phyloP scores from a whole-genome alignment of 1,139 yeast species.

The Arxiozyma slooffiae region DNA sequence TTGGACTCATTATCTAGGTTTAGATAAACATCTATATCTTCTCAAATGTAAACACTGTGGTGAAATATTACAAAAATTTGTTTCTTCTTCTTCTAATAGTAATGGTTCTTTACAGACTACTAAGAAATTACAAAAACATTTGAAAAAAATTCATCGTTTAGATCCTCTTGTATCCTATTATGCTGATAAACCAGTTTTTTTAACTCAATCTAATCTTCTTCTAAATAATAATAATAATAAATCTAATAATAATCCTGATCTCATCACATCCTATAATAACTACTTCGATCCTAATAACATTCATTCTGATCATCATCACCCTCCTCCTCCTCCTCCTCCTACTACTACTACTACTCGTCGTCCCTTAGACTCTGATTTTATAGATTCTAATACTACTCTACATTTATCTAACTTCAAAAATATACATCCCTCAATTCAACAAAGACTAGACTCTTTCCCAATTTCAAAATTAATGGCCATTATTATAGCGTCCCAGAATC shows the following conservation, averaged over 20 bases:
- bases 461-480: slow-evolving; percentile 10
- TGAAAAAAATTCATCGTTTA: slow-evolving; percentile 9
- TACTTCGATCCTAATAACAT: not conserved
- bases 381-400: not conserved
- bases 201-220: not conserved
- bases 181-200: not conserved
- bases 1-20: slow-evolving; percentile 15
- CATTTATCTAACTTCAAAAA: too few relatives aligned
- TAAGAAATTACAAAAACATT: slow-evolving; percentile 8
- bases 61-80: slow-evolving; percentile 6
- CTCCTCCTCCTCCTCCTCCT: too few relatives aligned
- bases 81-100: not conserved
- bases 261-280: too few relatives aligned
- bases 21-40: slow-evolving; percentile 1
- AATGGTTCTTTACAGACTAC: slow-evolving; percentile 2
- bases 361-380: not conserved
- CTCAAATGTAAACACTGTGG: slow-evolving; percentile 18
- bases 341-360: too few relatives aligned
- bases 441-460: slow-evolving; percentile 8
- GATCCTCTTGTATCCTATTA: slow-evolving; percentile 5
- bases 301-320: too few relatives aligned
- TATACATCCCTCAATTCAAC: not conserved
- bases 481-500: slow-evolving; percentile 15
- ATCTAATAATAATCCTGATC: too few relatives aligned
- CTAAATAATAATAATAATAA: not conserved